phyloP scores from a whole-genome alignment of 2,329 filamentous ascomycete genomes.

The Cytospora leucostoma region DNA sequence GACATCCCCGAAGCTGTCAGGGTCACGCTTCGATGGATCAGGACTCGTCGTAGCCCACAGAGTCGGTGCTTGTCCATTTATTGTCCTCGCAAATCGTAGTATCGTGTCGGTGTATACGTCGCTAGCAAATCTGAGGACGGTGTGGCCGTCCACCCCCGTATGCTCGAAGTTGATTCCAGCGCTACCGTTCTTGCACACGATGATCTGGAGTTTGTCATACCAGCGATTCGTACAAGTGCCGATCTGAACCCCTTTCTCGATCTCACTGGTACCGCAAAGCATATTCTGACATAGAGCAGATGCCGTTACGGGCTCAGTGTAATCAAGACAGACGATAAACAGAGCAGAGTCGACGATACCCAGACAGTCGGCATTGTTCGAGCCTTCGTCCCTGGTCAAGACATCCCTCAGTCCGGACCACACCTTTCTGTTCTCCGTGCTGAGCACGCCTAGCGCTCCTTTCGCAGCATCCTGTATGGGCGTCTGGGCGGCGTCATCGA shows the following conservation, averaged over 20 bases:
- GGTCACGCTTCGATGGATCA: conserved; percentile 89
- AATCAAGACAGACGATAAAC: conserved; percentile 90
- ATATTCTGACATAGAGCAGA: conserved; percentile 95
- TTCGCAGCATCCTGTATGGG: conserved; percentile 96
- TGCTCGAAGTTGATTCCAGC: conserved; percentile 99
- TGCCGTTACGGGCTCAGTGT: conserved; percentile 78
- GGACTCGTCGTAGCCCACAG: conserved; percentile 90
- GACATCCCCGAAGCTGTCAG: conserved; percentile 88
- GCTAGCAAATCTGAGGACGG: conserved; percentile 91
- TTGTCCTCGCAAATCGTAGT: conserved; percentile 88
- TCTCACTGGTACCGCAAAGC: conserved; percentile 91
- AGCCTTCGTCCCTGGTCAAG: conserved; percentile 79
- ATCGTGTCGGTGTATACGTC: conserved; percentile 98
- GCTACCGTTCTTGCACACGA: conserved; percentile 97
- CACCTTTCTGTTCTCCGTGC: conserved; percentile 92
- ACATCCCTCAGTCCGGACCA: conserved; percentile 93
- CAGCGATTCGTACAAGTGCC: conserved; percentile 97
- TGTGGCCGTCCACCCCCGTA: conserved; percentile 96
- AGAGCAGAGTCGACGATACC: conserved; percentile 92
- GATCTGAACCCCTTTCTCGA: conserved; percentile 91
- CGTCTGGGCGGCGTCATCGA: conserved; percentile 85
- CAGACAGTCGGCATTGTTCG: conserved; percentile 95
- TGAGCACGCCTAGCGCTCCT: conserved; percentile 87
- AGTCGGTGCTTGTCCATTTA: conserved; percentile 90
- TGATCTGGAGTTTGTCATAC: conserved; percentile 99